These are phyloP conservation scores for Trichoderma asperelloides DNA, from an alignment of 495 filamentous ascomycete genomes.

Conservation along the genomic window DNA sequence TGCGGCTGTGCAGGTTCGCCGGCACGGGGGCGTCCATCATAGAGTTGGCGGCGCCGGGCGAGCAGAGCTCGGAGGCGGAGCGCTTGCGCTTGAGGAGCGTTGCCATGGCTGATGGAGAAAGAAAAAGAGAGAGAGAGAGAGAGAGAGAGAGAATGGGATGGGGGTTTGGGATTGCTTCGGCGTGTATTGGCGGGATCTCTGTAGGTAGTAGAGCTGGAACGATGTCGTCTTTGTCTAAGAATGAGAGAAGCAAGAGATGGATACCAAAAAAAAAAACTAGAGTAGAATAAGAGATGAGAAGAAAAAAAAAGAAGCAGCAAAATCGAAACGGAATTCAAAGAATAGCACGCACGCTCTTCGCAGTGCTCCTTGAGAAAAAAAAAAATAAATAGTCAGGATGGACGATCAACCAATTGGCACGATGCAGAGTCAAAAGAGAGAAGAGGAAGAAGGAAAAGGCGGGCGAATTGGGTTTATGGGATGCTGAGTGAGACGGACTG, in stretches of 20 bases:
- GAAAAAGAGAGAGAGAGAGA: too few species aligned
- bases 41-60: constrained; percentile 24
- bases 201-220: too few species aligned
- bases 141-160: not conserved
- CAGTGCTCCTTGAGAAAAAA: not conserved
- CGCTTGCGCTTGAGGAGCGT: constrained; percentile 45
- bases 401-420: not conserved
- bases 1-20: constrained; percentile 32
- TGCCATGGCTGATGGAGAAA: constrained; percentile 10
- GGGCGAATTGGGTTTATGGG: not conserved
- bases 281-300: too few species aligned
- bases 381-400: not conserved
- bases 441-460: not conserved
- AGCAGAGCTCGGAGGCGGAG: constrained; percentile 40
- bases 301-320: too few species aligned
- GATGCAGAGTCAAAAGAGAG: not conserved
- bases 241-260: too few species aligned
- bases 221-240: too few species aligned
- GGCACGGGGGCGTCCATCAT: constrained; percentile 23
- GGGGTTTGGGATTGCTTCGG: too few species aligned
- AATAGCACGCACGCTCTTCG: too few species aligned
- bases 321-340: too few species aligned
- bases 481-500: not conserved
- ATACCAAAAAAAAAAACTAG: too few species aligned
- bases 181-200: too few species aligned